Conservation (phyloP, 345 rosid species). For the Populus tremula region DNA sequence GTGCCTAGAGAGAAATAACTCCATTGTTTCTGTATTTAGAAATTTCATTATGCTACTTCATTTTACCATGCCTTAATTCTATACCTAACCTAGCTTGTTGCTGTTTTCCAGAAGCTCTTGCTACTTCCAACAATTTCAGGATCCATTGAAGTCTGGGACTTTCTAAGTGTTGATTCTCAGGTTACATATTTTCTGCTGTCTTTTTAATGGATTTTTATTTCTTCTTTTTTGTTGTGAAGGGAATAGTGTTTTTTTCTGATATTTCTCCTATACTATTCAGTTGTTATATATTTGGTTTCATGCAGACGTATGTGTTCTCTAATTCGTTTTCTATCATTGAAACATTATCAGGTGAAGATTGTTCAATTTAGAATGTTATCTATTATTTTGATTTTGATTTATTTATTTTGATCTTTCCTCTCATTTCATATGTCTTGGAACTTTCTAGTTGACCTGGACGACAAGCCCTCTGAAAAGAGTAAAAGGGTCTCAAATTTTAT, state of each 20-base stretch:
- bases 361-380: constrained; percentile 15
- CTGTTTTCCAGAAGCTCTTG: constrained; percentile 66
- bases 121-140: constrained; percentile 90
- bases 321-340: constrained; percentile 88
- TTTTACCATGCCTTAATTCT: background rate
- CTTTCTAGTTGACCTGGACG: constrained; percentile 58
- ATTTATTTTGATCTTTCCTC: background rate
- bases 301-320: constrained; percentile 95
- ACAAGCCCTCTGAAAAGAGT: constrained; percentile 53
- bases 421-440: constrained; percentile 13
- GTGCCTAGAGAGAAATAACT: background rate
- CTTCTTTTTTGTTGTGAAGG: background rate
- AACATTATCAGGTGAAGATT: constrained; percentile 73
- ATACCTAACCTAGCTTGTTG: constrained; percentile 11
- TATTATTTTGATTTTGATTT: constrained; percentile 6
- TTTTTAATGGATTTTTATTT: background rate
- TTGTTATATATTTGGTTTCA: constrained; percentile 12
- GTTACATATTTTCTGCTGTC: constrained; percentile 37
- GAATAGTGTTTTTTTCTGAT: background rate
- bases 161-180: constrained; percentile 97
- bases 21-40: background rate
- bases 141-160: constrained; percentile 99
- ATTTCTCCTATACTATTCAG: background rate
- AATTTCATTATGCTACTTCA: background rate
- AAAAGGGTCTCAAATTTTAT: constrained; percentile 35